A percentile compares a stretch with the other conserved stretches of the same genome.
Evolutionary conservation across 495 filamentous ascomycete genomes (phyloP).

Genomic region (Penicillium herquei): DNA sequence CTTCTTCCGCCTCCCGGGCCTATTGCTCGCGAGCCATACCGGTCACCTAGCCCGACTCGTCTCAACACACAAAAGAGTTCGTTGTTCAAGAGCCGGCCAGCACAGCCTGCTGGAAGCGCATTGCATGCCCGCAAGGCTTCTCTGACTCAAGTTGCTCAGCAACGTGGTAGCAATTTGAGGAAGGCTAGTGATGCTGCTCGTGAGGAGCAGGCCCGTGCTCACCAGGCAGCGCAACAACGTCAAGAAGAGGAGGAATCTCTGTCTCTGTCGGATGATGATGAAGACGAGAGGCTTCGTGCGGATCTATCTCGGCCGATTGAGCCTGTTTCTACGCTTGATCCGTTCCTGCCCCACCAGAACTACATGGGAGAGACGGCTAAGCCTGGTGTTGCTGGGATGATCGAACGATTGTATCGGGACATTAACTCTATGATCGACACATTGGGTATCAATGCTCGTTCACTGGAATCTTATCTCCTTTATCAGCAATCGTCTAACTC

Average conservation of each 20-base stretch:
- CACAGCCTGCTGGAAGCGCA: slow-evolving; percentile 44
- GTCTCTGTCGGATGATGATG: slow-evolving; percentile 56
- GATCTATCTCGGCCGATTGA: slow-evolving; percentile 53
- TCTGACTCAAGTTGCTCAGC: slow-evolving; percentile 34
- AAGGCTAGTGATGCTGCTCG: slow-evolving; percentile 25
- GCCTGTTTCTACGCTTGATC: slow-evolving; percentile 52
- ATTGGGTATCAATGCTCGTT: slow-evolving; percentile 79
- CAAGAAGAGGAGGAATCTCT: slow-evolving; percentile 45
- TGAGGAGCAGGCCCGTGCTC: slow-evolving; percentile 31
- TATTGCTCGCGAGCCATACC: slow-evolving; percentile 53
- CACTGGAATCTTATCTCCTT: slow-evolving; percentile 67
- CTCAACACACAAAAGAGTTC: slow-evolving; percentile 43
- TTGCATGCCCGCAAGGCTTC: slow-evolving; percentile 41
- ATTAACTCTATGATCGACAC: slow-evolving; percentile 97
- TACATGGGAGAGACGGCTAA: slow-evolving; percentile 58
- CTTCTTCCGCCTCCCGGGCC: slow-evolving; percentile 58
- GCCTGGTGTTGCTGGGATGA: slow-evolving; percentile 68
- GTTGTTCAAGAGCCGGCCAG: slow-evolving; percentile 39
- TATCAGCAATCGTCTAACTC: slow-evolving; percentile 54
- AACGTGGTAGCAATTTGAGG: slow-evolving; percentile 26
- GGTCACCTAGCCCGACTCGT: slow-evolving; percentile 79
- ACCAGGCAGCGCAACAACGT: slow-evolving; percentile 25
- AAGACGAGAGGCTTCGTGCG: slow-evolving; percentile 60
- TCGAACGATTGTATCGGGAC: slow-evolving; percentile 85
- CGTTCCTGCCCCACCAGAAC: slow-evolving; percentile 68